Evolutionary conservation across 345 rosid genomes (phyloP).

Genomic region (Mercurialis annua): DNA sequence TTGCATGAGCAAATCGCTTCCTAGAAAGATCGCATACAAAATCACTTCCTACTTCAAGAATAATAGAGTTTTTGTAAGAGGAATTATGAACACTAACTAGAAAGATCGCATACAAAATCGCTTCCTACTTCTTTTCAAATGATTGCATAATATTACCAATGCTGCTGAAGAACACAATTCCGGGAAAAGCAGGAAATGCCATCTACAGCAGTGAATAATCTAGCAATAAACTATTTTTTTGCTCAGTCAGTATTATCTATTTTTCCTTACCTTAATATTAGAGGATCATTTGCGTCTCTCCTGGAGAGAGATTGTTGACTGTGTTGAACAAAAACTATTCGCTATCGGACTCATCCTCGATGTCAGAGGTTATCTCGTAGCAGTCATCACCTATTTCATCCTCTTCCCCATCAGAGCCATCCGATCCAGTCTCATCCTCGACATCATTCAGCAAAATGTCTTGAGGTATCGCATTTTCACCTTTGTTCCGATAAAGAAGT

Average conservation of each 20-base stretch:
- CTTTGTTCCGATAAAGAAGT: slow-evolving; percentile 72
- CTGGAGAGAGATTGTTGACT: not conserved
- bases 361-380: slow-evolving; percentile 40
- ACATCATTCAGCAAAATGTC: slow-evolving; percentile 41
- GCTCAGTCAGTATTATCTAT: not conserved
- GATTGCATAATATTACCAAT: too few species aligned
- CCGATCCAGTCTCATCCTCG: slow-evolving; percentile 32
- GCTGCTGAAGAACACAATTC: too few species aligned
- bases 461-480: slow-evolving; percentile 46
- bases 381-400: slow-evolving; percentile 41
- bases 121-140: too few species aligned
- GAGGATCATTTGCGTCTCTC: not conserved
- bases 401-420: slow-evolving; percentile 56
- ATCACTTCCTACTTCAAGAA: too few species aligned
- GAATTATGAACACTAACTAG: too few species aligned
- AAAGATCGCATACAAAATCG: too few species aligned
- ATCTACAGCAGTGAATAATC: too few species aligned
- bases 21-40: too few species aligned
- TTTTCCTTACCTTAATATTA: slow-evolving; percentile 1
- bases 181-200: too few species aligned
- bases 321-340: slow-evolving; percentile 19
- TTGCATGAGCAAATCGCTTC: too few species aligned
- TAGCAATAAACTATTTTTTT: too few species aligned
- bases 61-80: too few species aligned
- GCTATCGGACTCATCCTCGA: slow-evolving; percentile 44